Conservation (phyloP, 257 asterid species). For the Solanum chmielewskii region DNA sequence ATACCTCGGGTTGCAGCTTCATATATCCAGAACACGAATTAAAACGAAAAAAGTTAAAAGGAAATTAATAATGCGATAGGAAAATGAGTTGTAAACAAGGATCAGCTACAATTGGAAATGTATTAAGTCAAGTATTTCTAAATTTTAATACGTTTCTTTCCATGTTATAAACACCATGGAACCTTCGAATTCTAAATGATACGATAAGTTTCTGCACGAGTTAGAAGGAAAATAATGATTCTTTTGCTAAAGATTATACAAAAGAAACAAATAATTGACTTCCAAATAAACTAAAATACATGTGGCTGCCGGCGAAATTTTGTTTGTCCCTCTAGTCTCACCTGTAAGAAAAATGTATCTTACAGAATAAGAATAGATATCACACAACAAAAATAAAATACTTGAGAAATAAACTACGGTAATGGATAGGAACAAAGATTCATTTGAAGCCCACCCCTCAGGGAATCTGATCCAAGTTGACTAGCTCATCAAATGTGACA, state of each 20-base stretch:
- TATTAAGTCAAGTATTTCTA: background rate
- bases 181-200: slow-evolving; percentile 92
- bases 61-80: background rate
- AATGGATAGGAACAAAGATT: background rate
- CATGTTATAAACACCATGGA: slow-evolving; percentile 85
- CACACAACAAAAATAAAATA: background rate
- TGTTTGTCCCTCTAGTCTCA: slow-evolving; percentile 78
- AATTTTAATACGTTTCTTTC: slow-evolving; percentile 55
- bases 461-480: slow-evolving; percentile 66
- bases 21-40: slow-evolving; percentile 26
- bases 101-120: too few species aligned
- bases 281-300: slow-evolving; percentile 17
- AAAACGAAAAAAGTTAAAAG: background rate
- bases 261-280: background rate
- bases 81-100: background rate
- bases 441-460: slow-evolving; percentile 38
- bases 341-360: slow-evolving; percentile 32
- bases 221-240: background rate
- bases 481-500: slow-evolving; percentile 63
- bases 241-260: background rate
- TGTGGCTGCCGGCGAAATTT: slow-evolving; percentile 78
- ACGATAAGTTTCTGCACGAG: slow-evolving; percentile 59
- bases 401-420: background rate
- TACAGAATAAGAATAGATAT: background rate
- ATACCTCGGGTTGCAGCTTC: slow-evolving; percentile 77